Evolutionary conservation across 148 eudicot species (phyloP).

Genomic region (Diospyros kaki): DNA sequence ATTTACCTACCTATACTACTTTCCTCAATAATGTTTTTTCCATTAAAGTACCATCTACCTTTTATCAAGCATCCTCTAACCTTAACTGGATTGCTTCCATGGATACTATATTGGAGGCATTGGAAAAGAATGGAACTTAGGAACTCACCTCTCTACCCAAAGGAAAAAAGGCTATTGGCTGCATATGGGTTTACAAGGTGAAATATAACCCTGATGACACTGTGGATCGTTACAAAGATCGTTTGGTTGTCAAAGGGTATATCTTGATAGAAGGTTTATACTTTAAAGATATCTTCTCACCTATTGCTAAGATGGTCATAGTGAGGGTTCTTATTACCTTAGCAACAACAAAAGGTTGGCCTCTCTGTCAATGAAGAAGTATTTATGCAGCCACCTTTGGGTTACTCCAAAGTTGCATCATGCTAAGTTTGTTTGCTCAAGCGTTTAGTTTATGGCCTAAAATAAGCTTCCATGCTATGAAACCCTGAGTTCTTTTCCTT

Average conservation of each 20-base stretch:
- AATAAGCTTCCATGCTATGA: background rate
- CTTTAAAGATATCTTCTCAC: too few species aligned
- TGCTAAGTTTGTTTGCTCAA: background rate
- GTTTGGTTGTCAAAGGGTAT: background rate
- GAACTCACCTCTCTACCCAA: too few species aligned
- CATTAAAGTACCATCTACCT: too few species aligned
- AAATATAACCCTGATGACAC: background rate
- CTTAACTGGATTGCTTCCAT: too few species aligned
- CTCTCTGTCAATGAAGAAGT: background rate
- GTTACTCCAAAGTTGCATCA: background rate
- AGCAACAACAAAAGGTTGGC: background rate
- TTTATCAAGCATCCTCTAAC: too few species aligned
- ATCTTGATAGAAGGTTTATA: too few species aligned
- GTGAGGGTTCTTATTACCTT: background rate
- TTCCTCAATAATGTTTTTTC: too few species aligned
- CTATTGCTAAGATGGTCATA: background rate
- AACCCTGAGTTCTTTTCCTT: background rate
- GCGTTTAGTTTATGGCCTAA: background rate
- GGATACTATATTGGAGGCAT: too few species aligned
- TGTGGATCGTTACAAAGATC: background rate
- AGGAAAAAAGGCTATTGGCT: too few species aligned
- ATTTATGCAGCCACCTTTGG: too few species aligned
- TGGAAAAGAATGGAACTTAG: too few species aligned
- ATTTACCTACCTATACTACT: too few species aligned
- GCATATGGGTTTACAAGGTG: background rate